Base-by-base conservation (phyloP, 169 alveolate species). In the Plasmodium adleri region DNA sequence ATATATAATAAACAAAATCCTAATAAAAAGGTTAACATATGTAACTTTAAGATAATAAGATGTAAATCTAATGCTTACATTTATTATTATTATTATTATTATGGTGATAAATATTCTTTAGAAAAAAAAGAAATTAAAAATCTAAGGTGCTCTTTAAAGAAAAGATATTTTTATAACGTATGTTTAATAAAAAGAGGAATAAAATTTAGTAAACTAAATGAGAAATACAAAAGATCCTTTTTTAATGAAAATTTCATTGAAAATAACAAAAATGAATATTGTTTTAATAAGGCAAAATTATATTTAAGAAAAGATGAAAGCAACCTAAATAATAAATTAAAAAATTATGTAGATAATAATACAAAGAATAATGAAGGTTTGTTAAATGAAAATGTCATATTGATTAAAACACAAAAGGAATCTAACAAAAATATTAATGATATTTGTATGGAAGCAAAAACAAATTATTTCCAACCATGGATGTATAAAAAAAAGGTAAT, bases 141-240 rank as follows among this genome's bases (percentile, higher is more conserved):
- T 24, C 3, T 43, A 50, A 43, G 15, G 73, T 12, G 43, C 13
- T 12, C 5, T 50, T 83, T 68, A 68, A 70, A 83, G 59, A 52
- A 68, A 63, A 60, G 28, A 54, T 24, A 20, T 49, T 6, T n/a
- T 56, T 68, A 54, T 39, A 64, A 76, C 47, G 20, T 73, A 49
- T 6, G 20, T 68, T 47, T 54, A 56, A 67, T 20, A 62, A 63
- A 83, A 83, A 67, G 56, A 50, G 24, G 3, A 47, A 12, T 50
- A 63, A 26, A 50, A 50, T 67, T 67, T 66, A 32, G 17, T 83
- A 83, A 83, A 80, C 66, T 49, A 66, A 4, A 68, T 24, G 39
- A 83, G 20, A 52, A 70, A 49, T 49, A 45, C 70, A 26, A 47
- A 62, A 62, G 59, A 32, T 12, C 58, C 12, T 63, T 15, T 54